Base-by-base conservation (phyloP, 495 filamentous ascomycete species). In the Delitschia confertaspora region DNA sequence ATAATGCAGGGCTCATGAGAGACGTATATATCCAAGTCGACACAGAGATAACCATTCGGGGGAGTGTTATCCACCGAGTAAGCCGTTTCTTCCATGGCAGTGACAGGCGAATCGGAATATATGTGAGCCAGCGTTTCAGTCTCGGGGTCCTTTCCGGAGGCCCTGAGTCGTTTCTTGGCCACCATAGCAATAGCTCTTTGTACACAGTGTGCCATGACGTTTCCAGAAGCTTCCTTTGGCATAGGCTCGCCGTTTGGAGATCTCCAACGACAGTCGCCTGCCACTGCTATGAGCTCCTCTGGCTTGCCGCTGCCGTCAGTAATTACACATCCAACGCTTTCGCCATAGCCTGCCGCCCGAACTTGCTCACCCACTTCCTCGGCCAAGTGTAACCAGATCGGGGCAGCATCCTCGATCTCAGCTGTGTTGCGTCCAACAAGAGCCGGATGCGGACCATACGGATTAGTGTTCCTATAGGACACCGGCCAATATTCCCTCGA, bases 1-100 rank as follows among this genome's bases (percentile, higher is more conserved):
- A 93, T 93, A 22, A 91, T 70, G 53, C 91, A 98, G 3, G 91
- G 91, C 62, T 98, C 91, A 58, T 95, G 88, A 1, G 87, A 89
- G 23, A 89, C 62, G 61, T 94, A 95, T 22, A 98, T 72, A 53
- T 95, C 87, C 2, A 96, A 74, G 36, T 84, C 82, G 39, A 88
- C 81, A 62, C 89, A 96, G 23, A 98, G 78, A 62, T 98, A 98
- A n/a, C 89, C 89, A 48, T 82, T 79, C n/a, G 67, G 26, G 47
- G 57, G 33, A 59, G 74, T 19, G 61, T 63, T 60, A 64, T 70
- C 51, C 63, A 64, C 7, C 58, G 54, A 16, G 59, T 54, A 47
- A 47, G 55, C 49, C 14, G 47, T 30, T 34, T 56, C 19, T 33
- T 65, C 64, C n/a, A 64, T 29, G 3, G 57, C 45, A 0, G 47